Conservation (phyloP, 169 alveolate species). For the Theileria annulata region DNA sequence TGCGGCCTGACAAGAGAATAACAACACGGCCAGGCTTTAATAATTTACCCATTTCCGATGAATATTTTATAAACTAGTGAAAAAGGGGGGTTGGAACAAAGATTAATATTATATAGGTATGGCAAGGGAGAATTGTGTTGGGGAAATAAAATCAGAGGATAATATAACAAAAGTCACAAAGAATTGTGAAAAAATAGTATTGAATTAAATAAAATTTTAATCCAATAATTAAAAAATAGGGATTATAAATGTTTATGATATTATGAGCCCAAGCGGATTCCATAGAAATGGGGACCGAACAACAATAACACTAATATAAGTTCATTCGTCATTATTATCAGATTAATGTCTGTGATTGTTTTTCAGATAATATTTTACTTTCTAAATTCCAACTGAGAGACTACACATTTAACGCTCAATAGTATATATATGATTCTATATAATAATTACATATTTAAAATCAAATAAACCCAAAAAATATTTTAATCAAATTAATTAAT, state of each 20-base stretch:
- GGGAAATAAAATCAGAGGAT: background rate
- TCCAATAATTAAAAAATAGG: background rate
- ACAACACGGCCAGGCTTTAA: constrained; percentile 97
- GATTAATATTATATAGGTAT: background rate
- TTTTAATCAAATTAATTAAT: background rate
- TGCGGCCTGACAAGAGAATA: constrained; percentile 95
- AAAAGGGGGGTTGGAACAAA: background rate
- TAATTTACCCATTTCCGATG: constrained; percentile 73
- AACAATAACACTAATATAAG: background rate
- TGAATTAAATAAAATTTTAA: background rate
- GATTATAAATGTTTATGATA: background rate
- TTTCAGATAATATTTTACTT: too few species aligned
- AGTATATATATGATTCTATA: too few species aligned
- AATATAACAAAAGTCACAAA: background rate
- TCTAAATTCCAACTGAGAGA: too few species aligned
- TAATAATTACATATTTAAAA: background rate
- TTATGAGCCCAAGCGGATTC: background rate
- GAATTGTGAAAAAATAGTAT: background rate
- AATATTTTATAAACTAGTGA: background rate
- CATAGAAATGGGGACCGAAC: background rate
- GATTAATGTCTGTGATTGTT: background rate
- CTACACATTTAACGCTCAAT: too few species aligned
- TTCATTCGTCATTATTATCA: background rate
- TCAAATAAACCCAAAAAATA: background rate
- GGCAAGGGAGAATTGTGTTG: background rate